These are phyloP conservation scores for Boletus rubroflammeus DNA, from an alignment of 768 basidiomycete genomes.

Conservation along the genomic window DNA sequence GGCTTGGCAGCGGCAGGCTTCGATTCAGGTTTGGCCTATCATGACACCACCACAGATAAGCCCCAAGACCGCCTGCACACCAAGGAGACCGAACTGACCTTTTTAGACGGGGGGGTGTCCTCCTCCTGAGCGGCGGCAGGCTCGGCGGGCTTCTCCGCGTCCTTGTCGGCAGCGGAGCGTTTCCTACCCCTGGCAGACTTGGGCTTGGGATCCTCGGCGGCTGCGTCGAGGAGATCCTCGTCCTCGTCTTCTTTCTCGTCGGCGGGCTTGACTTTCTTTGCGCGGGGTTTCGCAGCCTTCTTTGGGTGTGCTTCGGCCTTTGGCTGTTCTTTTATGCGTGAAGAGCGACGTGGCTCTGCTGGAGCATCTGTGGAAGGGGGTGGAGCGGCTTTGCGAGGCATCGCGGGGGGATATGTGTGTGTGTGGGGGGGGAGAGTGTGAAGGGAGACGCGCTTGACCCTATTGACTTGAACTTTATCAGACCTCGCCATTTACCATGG, in stretches of 20 bases:
- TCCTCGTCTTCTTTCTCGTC: conserved; percentile 45
- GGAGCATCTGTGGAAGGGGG: conserved; percentile 33
- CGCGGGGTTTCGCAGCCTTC: conserved; percentile 64
- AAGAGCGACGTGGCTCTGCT: conserved; percentile 63
- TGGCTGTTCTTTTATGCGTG: conserved; percentile 71
- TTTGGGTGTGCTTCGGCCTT: conserved; percentile 49
- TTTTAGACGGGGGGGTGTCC: conserved; percentile 59
- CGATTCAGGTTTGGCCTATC: conserved; percentile 43
- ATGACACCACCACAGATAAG: conserved; percentile 5
- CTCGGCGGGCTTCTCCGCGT: conserved; percentile 34
- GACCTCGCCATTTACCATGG: conserved; percentile 5
- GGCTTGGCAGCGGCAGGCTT: conserved; percentile 32
- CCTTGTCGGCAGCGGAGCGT: conserved; percentile 42
- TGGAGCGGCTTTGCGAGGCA: conserved; percentile 71
- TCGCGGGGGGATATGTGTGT: conserved; percentile 27
- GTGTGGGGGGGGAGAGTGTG: conserved; percentile 15
- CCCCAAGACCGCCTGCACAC: background rate
- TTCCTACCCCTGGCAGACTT: conserved; percentile 54
- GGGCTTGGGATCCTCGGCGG: conserved; percentile 36
- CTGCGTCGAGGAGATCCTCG: conserved; percentile 32
- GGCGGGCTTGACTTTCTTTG: conserved; percentile 40
- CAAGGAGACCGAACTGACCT: conserved; percentile 39
- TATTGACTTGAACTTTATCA: conserved; percentile 35
- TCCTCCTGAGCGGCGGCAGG: conserved; percentile 37
- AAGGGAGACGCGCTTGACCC: conserved; percentile 32